Conservation (phyloP, 176 grass and related monocot genomes). For the Tuctoria greenei region DNA sequence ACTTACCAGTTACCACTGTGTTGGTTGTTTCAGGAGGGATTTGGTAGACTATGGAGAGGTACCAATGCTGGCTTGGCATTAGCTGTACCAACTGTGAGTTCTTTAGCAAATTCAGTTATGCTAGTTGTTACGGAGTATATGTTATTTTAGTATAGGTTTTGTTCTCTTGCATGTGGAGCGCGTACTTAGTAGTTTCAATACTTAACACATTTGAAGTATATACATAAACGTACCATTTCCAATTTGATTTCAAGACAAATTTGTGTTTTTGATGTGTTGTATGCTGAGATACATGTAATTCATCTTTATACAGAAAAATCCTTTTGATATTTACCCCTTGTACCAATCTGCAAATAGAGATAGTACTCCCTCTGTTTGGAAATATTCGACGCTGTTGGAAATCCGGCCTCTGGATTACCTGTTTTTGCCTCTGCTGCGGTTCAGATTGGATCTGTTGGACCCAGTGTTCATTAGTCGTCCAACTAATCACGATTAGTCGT, state of each 20-base stretch:
- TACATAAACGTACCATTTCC: background rate
- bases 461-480: too few species aligned
- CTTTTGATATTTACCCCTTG: background rate
- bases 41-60: constrained; percentile 86
- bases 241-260: constrained; percentile 6
- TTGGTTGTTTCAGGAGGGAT: constrained; percentile 68
- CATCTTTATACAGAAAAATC: background rate
- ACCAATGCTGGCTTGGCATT: constrained; percentile 95
- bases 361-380: background rate
- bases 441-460: too few species aligned
- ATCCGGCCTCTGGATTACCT: too few species aligned
- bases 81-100: constrained; percentile 84
- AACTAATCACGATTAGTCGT: too few species aligned
- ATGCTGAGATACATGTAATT: background rate
- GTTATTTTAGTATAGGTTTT: background rate
- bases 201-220: constrained; percentile 3
- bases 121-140: background rate
- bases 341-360: background rate
- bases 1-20: background rate
- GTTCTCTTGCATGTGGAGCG: background rate
- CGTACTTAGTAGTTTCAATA: constrained; percentile 17
- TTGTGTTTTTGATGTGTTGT: background rate
- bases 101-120: constrained; percentile 10
- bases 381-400: too few species aligned
- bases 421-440: too few species aligned